Evolutionary conservation across 2,329 filamentous ascomycete genomes (phyloP).

Genomic region (Neurospora sp.): DNA sequence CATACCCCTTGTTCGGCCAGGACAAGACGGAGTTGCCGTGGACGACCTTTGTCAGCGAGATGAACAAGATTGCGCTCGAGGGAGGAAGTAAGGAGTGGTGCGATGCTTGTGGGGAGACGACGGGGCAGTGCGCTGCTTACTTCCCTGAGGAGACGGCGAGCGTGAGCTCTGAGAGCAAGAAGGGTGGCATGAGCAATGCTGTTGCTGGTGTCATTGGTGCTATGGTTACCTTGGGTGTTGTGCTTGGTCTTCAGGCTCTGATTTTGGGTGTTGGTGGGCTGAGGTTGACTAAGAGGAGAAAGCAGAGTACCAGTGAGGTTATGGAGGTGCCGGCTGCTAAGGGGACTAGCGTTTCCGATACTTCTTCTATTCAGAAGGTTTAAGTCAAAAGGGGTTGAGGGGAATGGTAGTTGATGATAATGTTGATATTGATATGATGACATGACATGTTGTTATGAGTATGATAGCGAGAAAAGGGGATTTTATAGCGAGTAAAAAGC

Average conservation of each 20-base stretch:
- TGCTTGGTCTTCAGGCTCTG: conserved; percentile 35
- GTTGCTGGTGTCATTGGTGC: conserved; percentile 81
- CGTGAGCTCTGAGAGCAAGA: conserved; percentile 12
- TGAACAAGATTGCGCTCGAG: conserved; percentile 55
- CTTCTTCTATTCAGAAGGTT: neutral
- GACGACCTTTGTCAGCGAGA: conserved; percentile 53
- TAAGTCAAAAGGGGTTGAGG: neutral
- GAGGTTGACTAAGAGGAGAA: conserved; percentile 36
- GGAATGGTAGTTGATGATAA: neutral
- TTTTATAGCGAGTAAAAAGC: neutral
- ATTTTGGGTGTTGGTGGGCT: conserved; percentile 34
- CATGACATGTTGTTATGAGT: neutral
- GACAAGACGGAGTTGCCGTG: conserved; percentile 50
- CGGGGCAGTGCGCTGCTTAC: conserved; percentile 48
- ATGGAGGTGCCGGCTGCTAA: neutral
- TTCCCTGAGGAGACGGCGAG: conserved; percentile 1
- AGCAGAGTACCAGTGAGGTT: neutral
- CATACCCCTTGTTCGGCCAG: conserved; percentile 53
- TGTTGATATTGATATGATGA: neutral
- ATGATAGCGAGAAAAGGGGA: neutral
- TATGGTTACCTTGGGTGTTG: conserved; percentile 46
- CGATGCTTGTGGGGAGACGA: conserved; percentile 60
- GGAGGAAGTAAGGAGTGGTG: conserved; percentile 63
- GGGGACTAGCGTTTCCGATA: neutral
- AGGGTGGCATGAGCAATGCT: conserved; percentile 39